Conservation (phyloP, 306 rosid genomes). For the Dalbergia oliveri region DNA sequence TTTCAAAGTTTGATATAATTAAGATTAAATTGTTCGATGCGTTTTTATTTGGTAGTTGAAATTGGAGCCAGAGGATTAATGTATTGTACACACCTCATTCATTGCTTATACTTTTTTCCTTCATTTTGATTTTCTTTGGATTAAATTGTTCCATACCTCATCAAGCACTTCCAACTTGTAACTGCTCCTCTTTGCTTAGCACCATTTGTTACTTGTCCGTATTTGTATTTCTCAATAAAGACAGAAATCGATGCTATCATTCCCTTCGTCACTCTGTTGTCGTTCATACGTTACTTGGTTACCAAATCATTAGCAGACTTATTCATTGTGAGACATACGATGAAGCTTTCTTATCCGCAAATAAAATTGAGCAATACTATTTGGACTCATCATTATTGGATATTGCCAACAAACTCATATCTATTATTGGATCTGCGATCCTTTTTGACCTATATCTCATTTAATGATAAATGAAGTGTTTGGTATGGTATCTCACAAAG, state of each 20-base stretch:
- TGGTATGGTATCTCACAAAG: no score
- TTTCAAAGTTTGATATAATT: constrained; percentile 33
- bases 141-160: constrained; percentile 38
- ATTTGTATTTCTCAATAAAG: constrained; percentile 43
- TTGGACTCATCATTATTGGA: no score
- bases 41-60: constrained; percentile 29
- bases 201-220: constrained; percentile 29
- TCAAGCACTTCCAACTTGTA: constrained; percentile 48
- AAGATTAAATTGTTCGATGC: neutral
- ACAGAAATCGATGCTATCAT: constrained; percentile 55
- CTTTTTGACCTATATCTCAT: no score
- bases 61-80: constrained; percentile 15
- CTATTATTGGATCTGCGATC: no score
- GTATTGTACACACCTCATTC: neutral
- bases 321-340: neutral
- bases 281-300: constrained; percentile 44
- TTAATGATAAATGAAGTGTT: no score
- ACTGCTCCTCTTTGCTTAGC: constrained; percentile 55
- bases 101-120: neutral
- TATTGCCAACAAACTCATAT: no score
- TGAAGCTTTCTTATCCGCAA: constrained; percentile 18
- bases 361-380: no score
- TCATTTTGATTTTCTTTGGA: neutral
- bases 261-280: constrained; percentile 52
- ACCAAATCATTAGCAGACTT: constrained; percentile 53